A percentile compares a stretch with the other conserved stretches of the same genome.
Conservation (phyloP, 1,284 basidiomycete species). For the Ceratobasidium sp. region DNA sequence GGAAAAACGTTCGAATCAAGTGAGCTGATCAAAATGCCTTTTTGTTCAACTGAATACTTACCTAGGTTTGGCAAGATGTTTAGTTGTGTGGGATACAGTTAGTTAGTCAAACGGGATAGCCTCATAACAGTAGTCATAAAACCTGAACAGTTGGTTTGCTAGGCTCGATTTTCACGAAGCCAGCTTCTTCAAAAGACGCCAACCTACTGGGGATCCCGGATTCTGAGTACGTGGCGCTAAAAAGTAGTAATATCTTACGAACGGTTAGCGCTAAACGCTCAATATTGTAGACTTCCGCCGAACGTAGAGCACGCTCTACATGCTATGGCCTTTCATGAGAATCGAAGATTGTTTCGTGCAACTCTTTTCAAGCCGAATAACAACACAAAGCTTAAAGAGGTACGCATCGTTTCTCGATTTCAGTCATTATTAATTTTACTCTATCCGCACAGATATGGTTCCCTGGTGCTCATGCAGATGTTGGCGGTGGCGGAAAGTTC, state of each 20-base stretch:
- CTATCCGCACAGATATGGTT: constrained; percentile 33
- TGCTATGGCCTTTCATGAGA: constrained; percentile 45
- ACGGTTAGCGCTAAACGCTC: neutral
- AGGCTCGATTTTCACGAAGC: constrained; percentile 9
- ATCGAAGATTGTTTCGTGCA: constrained; percentile 27
- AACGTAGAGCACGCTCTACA: constrained; percentile 45
- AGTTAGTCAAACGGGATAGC: neutral
- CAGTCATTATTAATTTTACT: neutral
- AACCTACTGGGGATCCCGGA: constrained; percentile 27
- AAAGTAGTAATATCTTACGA: neutral
- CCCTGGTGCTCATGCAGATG: constrained; percentile 44
- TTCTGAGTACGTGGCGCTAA: constrained; percentile 20
- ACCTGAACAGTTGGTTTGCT: neutral
- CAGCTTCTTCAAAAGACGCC: neutral
- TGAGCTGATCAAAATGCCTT: neutral
- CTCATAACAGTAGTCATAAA: neutral
- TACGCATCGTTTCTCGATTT: neutral
- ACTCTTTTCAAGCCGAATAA: constrained; percentile 24
- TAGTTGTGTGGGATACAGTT: constrained; percentile 40
- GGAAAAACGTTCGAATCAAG: constrained; percentile 13
- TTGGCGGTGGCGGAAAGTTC: constrained; percentile 38
- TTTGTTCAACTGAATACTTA: neutral
- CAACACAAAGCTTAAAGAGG: constrained; percentile 39
- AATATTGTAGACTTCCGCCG: constrained; percentile 20
- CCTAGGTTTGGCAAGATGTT: neutral